phyloP scores from a whole-genome alignment of 129 eudicot genomes.

The Artemisia tridentata region DNA sequence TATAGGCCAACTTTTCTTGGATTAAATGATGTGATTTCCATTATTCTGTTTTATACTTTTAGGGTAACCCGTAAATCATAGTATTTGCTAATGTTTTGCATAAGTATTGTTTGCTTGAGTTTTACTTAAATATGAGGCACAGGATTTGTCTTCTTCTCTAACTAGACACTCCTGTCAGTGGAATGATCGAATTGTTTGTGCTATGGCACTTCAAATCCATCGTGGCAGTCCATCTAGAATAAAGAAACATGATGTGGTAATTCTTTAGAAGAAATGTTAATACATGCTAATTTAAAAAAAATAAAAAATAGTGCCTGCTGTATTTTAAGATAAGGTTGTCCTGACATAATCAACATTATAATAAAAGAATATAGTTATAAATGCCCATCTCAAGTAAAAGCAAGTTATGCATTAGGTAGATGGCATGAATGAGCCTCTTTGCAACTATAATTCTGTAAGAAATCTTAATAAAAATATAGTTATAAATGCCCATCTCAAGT shows the following conservation, averaged over 20 bases:
- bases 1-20: too few species aligned
- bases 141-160: not conserved
- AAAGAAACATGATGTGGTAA: not conserved
- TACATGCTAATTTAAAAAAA: not conserved
- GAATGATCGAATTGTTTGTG: slow-evolving; percentile 6
- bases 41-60: too few species aligned
- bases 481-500: too few species aligned
- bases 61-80: too few species aligned
- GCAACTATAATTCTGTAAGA: too few species aligned
- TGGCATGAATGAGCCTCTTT: too few species aligned
- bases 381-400: too few species aligned
- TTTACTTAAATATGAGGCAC: slow-evolving; percentile 2
- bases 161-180: not conserved
- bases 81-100: too few species aligned
- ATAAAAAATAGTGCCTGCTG: too few species aligned
- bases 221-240: not conserved
- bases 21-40: too few species aligned
- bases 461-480: not conserved
- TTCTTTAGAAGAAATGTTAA: not conserved
- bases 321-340: not conserved
- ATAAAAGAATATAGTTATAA: not conserved
- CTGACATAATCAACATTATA: not conserved
- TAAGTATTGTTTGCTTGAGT: not conserved
- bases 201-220: not conserved
- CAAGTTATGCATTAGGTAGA: too few species aligned